phyloP scores from a whole-genome alignment of 2,329 filamentous ascomycete species.

The Hymenoscyphus repandus region DNA sequence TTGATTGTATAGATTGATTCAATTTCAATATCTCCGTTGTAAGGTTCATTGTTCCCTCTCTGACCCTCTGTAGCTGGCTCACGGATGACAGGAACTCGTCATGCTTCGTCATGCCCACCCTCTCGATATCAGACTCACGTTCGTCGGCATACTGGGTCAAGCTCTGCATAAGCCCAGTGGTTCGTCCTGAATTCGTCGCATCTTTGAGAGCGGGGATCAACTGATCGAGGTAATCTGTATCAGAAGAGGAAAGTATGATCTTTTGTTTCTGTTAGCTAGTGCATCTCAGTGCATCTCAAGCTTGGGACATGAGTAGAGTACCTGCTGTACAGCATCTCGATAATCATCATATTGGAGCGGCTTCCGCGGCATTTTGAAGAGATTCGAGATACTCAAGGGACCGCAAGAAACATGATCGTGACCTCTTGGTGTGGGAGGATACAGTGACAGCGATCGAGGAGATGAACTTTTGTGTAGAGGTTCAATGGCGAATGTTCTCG shows the following conservation, averaged over 20 bases:
- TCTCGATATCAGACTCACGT: constrained; percentile 86
- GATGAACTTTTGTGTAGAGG: no score
- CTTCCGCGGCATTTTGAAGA: constrained; percentile 16
- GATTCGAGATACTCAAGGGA: background rate
- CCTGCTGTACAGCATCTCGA: constrained; percentile 29
- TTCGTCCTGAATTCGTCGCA: constrained; percentile 70
- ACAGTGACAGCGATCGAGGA: no score
- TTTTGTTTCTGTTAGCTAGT: constrained; percentile 36
- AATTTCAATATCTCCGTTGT: constrained; percentile 88
- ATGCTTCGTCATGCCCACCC: constrained; percentile 90
- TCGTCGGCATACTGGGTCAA: constrained; percentile 78
- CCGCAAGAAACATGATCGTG: background rate
- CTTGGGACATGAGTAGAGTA: constrained; percentile 8
- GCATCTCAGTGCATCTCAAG: background rate
- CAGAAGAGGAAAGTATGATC: constrained; percentile 89
- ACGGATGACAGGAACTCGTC: constrained; percentile 94
- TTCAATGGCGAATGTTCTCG: background rate
- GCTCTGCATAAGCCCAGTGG: constrained; percentile 68
- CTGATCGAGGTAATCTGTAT: constrained; percentile 92
- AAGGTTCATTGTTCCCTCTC: constrained; percentile 82
- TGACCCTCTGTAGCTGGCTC: constrained; percentile 85
- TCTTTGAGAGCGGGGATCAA: constrained; percentile 92
- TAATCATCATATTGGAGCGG: constrained; percentile 30
- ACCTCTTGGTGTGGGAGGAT: background rate
- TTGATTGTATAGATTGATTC: constrained; percentile 91